Conservation (phyloP, 2,329 filamentous ascomycete genomes). For the Fusarium abutilonis region DNA sequence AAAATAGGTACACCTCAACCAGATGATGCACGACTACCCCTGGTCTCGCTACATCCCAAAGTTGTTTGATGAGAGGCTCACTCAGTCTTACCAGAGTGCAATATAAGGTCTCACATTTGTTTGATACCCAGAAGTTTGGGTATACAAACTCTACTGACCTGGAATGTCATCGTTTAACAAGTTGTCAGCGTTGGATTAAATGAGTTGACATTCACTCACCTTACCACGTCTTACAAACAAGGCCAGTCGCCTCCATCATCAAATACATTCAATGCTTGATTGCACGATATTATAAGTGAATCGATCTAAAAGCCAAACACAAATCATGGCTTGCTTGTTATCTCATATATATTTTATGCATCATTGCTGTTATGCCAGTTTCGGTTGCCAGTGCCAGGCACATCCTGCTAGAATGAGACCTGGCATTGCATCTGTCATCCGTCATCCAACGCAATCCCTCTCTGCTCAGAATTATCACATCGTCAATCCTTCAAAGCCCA, state of each 20-base stretch:
- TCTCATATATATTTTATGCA: background rate
- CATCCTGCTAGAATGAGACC: background rate
- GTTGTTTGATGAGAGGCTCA: background rate
- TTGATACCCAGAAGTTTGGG: background rate
- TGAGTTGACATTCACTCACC: background rate
- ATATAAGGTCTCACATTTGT: background rate
- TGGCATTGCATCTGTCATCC: background rate
- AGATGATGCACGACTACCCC: background rate
- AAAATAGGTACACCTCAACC: background rate
- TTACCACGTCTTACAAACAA: background rate
- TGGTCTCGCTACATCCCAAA: background rate
- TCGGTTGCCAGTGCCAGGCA: constrained; percentile 14
- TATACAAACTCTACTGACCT: background rate
- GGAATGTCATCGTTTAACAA: background rate
- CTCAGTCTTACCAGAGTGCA: background rate
- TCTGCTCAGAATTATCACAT: background rate
- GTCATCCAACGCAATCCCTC: background rate
- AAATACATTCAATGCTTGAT: background rate
- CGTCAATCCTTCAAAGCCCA: background rate
- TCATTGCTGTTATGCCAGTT: background rate
- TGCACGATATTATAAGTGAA: background rate
- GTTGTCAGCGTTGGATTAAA: background rate
- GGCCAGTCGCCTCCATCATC: background rate
- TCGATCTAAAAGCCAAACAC: background rate
- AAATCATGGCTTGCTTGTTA: background rate